Evolutionary conservation across 306 rosid genomes (phyloP), one percentile per base, ranked within the genome.

Genomic region (Spatholobus suberectus): DNA sequence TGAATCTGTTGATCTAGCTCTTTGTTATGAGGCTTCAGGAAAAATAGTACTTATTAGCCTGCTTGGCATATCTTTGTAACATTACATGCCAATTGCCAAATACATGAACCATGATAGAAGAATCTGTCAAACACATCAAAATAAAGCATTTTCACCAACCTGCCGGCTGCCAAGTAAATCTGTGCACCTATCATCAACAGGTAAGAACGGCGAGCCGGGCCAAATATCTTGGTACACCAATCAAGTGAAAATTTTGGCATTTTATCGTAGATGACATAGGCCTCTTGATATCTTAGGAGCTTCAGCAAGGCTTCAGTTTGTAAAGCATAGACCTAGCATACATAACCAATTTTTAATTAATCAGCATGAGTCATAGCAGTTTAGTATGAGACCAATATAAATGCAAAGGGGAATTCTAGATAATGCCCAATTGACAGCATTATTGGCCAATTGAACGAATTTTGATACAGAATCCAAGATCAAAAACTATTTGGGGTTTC

Each of bases 291-390:
- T 83, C 98, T 92, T 24, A 63, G 58, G 18, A 94, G 94, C 78
- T 78, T 92, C 88, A 94, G 38, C 44, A 92, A 87, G 66, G 98
- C 98, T 90, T 96, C 99, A 5, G 91, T 90, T 90, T 92, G 98
- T 62, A 91, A 82, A 68, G 97, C 96, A 85, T 86, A 90, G 74
- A 94, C 86, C 97, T 94, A 67, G 9, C 43, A 83, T 7, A 29
- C 27, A 79, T 20, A 75, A 86, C 37, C 70, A 61, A 38, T 35
- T 27, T 47, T 5, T 52, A 34, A 27, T 58, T 41, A 78, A 27
- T 73, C 67, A 73, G 74, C 40, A 78, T 37, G 57, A 89, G 11
- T 37, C 41, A 68, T 73, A 40, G 78, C 32, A 54, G 70, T 23
- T 34, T 5, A 10, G 10, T 27, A 37, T 27, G 58, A 38, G 43